Conservation (phyloP, 352 stramenopile species). For the Globisporangium canariense region DNA sequence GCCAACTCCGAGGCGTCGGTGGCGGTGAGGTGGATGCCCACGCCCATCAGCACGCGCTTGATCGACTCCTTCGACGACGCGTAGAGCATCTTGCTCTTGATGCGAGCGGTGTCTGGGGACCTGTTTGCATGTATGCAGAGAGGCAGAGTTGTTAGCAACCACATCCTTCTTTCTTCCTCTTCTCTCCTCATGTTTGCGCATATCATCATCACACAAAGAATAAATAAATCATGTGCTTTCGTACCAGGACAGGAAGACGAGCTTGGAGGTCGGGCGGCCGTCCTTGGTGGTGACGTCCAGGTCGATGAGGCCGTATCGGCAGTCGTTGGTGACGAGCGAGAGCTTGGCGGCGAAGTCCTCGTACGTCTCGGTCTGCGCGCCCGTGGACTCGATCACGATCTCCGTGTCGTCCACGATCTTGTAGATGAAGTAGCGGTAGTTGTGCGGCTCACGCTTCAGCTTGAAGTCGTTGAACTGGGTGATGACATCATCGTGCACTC, state of each 20-base stretch:
- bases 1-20: conserved; percentile 89
- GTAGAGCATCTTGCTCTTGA: conserved; percentile 97
- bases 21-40: conserved; percentile 94
- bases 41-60: conserved; percentile 92
- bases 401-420: conserved; percentile 92
- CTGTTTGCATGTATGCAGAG: conserved; percentile 20
- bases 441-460: conserved; percentile 89
- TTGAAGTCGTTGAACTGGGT: conserved; percentile 96
- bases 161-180: background rate
- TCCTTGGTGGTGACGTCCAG: conserved; percentile 89
- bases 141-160: background rate
- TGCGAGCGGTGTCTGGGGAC: conserved; percentile 90
- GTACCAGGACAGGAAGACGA: conserved; percentile 91
- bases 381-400: conserved; percentile 91
- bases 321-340: conserved; percentile 68
- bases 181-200: background rate
- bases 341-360: conserved; percentile 87
- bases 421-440: conserved; percentile 96
- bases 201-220: background rate
- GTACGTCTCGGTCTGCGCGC: conserved; percentile 73
- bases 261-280: conserved; percentile 85
- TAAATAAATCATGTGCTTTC: conserved; percentile 4
- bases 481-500: conserved; percentile 91
- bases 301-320: conserved; percentile 89
- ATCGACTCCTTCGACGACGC: conserved; percentile 93